phyloP scores from a whole-genome alignment of 2,329 filamentous ascomycete genomes.

The Cercospora berteroae region DNA sequence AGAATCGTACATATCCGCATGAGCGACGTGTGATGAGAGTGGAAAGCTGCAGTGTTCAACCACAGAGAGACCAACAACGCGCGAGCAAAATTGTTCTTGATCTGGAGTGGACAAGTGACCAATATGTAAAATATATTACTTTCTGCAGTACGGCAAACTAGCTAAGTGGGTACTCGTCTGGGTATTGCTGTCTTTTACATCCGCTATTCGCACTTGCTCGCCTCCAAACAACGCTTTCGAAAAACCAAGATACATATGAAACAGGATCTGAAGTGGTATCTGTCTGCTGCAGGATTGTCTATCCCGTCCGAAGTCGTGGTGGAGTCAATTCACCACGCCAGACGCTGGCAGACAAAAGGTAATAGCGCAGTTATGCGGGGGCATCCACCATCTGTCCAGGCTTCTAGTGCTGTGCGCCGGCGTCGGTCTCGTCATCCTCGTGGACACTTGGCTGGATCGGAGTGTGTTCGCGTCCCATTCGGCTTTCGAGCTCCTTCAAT shows the following conservation, averaged over 20 bases:
- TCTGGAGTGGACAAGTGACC: not conserved
- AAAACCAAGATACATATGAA: constrained; percentile 22
- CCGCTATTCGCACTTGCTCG: constrained; percentile 10
- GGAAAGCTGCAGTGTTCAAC: not conserved
- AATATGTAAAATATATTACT: constrained; percentile 21
- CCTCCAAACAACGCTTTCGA: constrained; percentile 16
- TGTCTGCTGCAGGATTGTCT: not conserved
- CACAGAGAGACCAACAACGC: not conserved
- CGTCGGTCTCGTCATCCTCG: constrained; percentile 28
- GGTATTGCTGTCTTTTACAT: constrained; percentile 29
- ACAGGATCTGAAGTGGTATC: constrained; percentile 7
- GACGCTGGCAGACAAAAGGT: not conserved
- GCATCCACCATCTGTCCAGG: not conserved
- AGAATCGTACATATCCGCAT: not conserved
- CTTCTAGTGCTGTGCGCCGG: constrained; percentile 27
- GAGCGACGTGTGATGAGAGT: not conserved
- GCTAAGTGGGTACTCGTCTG: constrained; percentile 26
- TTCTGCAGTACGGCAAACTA: constrained; percentile 21
- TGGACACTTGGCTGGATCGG: constrained; percentile 25
- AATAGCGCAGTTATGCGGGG: not conserved
- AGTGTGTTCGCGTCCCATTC: constrained; percentile 70
- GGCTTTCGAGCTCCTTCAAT: constrained; percentile 96
- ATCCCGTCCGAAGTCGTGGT: constrained; percentile 7
- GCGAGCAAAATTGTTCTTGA: not conserved
- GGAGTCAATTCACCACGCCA: constrained; percentile 1